Conservation (phyloP, 768 basidiomycete species). For the Suillus placidus region DNA sequence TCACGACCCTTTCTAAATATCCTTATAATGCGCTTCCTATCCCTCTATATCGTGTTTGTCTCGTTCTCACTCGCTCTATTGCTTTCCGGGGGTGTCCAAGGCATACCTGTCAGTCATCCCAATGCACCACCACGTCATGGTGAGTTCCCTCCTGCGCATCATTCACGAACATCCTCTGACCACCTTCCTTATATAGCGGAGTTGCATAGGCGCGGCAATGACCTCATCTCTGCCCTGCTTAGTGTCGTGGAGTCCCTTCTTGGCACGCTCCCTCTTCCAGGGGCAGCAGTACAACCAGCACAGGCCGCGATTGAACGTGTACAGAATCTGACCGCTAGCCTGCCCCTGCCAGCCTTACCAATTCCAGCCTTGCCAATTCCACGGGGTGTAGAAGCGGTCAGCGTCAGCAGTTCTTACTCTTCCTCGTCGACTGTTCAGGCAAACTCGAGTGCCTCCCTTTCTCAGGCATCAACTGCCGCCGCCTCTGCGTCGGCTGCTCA, state of each 20-base stretch:
- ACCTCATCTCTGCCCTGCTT: background rate
- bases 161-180: background rate
- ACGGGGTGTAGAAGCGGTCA: background rate
- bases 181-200: background rate
- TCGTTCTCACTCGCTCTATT: constrained; percentile 23
- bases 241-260: accelerated
- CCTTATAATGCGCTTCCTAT: constrained; percentile 28
- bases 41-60: constrained; percentile 17
- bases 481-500: background rate
- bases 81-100: constrained; percentile 20
- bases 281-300: background rate
- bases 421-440: background rate
- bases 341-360: background rate
- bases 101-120: constrained; percentile 14
- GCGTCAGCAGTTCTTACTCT: background rate
- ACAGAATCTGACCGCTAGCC: background rate
- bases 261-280: background rate
- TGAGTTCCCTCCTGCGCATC: background rate
- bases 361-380: background rate
- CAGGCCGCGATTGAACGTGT: background rate
- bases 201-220: background rate
- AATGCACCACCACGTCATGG: background rate
- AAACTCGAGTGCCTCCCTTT: background rate
- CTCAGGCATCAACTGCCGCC: background rate
- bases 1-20: constrained; percentile 13